Base-by-base conservation (phyloP, 306 rosid species). In the Trichosanthes truncata region DNA sequence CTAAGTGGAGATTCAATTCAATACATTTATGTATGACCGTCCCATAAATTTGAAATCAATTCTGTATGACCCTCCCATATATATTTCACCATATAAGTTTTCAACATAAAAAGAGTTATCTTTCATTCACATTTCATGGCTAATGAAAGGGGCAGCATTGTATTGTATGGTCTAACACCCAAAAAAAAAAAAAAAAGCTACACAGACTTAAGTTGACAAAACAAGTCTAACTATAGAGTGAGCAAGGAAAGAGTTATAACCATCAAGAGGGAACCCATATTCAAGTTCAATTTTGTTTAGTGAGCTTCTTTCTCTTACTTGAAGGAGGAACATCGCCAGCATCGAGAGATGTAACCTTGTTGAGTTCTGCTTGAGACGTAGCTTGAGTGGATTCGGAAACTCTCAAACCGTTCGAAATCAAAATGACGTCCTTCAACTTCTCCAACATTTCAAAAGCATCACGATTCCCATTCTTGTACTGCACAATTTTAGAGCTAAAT, bases 401-500 rank as follows among this genome's bases (percentile, higher is more conserved):
- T 76, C 23, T 55, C 35, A 15, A 35, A 35, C 62, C 1, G 8
- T 77, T 77, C 14, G 53, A 40, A 18, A 52, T 43, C 23, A 79
- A 14, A 6, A 79, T 38, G 3, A 52, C 49, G 3, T 79, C 82
- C 77, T 79, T 79, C 13, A 79, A n/a, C 46, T 79, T 79, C 76
- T 66, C 77, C 55, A 79, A 31, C 66, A 51, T 52, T 36, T 49
- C 63, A 29, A 36, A 36, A 51, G 46, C 74, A 66, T 79, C 77
- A 17, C 3, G 82, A 52, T 26, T 52, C 65, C 77, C 76, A 12
- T 49, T 79, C 77, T 79, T 71, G 65, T 79, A 79, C 82, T 79
- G 61, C 72, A 80, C n/a, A 40, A 33, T 11, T n/a, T 41, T 25
- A 48, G 2, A 23, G 53, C 33, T 10, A 69, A 10, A 40, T 21